A percentile compares a stretch with the other conserved stretches of the same genome.
Evolutionary conservation across 805 yeast genomes (phyloP).

Genomic region (Scheffersomyces ergatensis): DNA sequence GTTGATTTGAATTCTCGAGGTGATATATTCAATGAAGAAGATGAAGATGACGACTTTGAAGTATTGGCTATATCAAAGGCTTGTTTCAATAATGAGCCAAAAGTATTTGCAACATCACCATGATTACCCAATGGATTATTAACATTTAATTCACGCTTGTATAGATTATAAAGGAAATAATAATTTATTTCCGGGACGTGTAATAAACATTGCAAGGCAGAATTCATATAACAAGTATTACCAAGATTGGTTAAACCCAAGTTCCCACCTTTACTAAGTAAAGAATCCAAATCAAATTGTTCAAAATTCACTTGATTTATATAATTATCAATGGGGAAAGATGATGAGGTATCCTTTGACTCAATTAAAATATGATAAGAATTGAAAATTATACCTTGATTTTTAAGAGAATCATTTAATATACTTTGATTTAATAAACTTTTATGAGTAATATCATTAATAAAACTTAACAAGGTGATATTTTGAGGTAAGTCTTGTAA

Average conservation of each 20-base stretch:
- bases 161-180: conserved; percentile 66
- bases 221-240: conserved; percentile 92
- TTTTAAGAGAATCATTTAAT: conserved; percentile 20
- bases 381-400: conserved; percentile 25
- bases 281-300: conserved; percentile 9
- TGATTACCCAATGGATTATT: conserved; percentile 82
- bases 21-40: conserved; percentile 24
- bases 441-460: conserved; percentile 27
- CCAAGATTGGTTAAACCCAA: conserved; percentile 74
- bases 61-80: conserved; percentile 39
- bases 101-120: conserved; percentile 78
- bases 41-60: conserved; percentile 25
- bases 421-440: conserved; percentile 23
- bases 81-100: conserved; percentile 64
- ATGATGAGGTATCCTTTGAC: conserved; percentile 13
- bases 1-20: conserved; percentile 79
- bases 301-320: conserved; percentile 9
- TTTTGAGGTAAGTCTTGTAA: conserved; percentile 18
- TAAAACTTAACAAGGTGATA: conserved; percentile 23
- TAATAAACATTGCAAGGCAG: conserved; percentile 84
- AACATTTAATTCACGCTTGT: conserved; percentile 63
- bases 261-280: conserved; percentile 34
- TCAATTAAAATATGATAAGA: conserved; percentile 30
- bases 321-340: conserved; percentile 23
- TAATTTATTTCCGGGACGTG: conserved; percentile 82